Evolutionary conservation across 1,284 basidiomycete species (phyloP).

Genomic region (Coniferiporia sulphurascens): DNA sequence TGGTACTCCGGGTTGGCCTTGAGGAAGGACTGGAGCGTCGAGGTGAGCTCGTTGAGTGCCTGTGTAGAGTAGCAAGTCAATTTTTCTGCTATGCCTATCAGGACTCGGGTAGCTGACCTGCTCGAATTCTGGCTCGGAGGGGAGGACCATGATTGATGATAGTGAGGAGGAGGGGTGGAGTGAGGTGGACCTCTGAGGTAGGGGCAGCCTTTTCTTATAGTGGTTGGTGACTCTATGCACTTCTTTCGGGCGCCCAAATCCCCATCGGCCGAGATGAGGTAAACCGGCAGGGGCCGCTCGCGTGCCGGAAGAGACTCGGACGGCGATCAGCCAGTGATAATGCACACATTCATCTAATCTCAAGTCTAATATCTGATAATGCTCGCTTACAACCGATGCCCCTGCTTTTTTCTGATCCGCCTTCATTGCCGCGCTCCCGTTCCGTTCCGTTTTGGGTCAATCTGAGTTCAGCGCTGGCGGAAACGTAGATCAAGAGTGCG

Average conservation of each 20-base stretch:
- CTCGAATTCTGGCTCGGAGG: conserved; percentile 52
- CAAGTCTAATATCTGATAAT: neutral
- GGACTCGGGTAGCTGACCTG: conserved; percentile 30
- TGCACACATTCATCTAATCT: neutral
- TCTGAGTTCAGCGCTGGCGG: too few species aligned
- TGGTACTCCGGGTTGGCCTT: conserved; percentile 67
- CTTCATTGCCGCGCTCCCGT: too few species aligned
- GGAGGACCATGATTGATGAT: conserved; percentile 19
- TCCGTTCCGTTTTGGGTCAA: too few species aligned
- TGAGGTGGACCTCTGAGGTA: neutral
- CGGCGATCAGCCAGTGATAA: neutral
- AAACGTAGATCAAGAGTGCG: neutral
- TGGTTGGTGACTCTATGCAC: neutral
- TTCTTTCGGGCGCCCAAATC: neutral
- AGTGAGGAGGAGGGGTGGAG: neutral
- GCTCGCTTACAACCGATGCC: neutral
- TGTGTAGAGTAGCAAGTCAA: conserved; percentile 23
- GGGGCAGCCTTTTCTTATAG: too few species aligned
- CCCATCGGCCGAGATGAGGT: neutral
- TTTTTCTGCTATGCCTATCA: neutral
- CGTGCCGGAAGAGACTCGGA: neutral
- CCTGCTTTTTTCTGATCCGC: neutral
- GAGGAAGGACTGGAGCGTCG: conserved; percentile 66
- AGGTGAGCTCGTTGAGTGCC: conserved; percentile 64
- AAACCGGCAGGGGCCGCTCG: neutral